Conservation (phyloP, 2,329 filamentous ascomycete species). For the Neopestalotiopsis sp. region DNA sequence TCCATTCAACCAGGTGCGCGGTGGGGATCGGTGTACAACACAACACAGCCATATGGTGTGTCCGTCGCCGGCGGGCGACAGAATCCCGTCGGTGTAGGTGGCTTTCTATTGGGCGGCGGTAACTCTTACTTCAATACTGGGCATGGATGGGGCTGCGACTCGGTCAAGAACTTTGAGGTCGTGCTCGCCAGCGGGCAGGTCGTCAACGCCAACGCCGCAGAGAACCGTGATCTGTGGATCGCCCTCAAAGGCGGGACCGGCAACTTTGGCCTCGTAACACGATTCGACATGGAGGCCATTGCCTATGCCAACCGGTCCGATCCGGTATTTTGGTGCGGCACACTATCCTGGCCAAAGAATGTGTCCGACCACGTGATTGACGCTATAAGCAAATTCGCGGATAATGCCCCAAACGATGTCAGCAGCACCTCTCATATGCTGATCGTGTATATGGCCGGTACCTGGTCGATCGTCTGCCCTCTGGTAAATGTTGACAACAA, state of each 20-base stretch:
- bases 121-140: constrained; percentile 27
- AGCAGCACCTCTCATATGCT: background rate
- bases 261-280: constrained; percentile 47
- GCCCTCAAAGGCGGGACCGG: constrained; percentile 50
- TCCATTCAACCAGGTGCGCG: constrained; percentile 34
- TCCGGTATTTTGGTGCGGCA: background rate
- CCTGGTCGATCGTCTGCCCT: background rate
- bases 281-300: constrained; percentile 31
- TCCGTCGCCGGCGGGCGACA: constrained; percentile 30
- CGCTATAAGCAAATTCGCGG: constrained; percentile 21
- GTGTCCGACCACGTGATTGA: constrained; percentile 18
- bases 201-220: constrained; percentile 41
- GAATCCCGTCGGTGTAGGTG: constrained; percentile 31
- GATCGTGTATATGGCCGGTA: background rate
- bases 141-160: constrained; percentile 50
- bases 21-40: constrained; percentile 30
- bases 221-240: constrained; percentile 46
- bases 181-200: constrained; percentile 45
- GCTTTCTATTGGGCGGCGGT: constrained; percentile 33
- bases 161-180: constrained; percentile 46
- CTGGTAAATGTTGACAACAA: constrained; percentile 11
- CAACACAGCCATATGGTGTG: constrained; percentile 23
- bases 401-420: constrained; percentile 12
- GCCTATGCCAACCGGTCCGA: background rate
- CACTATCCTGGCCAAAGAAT: background rate